Evolutionary conservation across 768 basidiomycete genomes (phyloP).

Genomic region (Tubosaeta brunneosetosa): DNA sequence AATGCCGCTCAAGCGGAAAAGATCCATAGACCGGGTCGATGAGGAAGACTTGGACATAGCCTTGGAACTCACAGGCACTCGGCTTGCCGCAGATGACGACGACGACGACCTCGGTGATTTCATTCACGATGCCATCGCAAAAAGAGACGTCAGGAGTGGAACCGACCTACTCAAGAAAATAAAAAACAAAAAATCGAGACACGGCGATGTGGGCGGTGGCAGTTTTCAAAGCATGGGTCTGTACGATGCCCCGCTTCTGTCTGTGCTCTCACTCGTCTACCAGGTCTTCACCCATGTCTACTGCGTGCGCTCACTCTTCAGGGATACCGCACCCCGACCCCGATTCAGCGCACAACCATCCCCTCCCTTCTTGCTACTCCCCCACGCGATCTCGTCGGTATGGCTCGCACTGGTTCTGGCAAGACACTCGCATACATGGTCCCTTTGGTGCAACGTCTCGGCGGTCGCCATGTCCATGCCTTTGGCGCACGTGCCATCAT

Average conservation of each 20-base stretch:
- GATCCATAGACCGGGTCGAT: conserved; percentile 14
- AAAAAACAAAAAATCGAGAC: conserved; percentile 67
- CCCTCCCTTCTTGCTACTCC: conserved; percentile 80
- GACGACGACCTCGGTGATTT: conserved; percentile 62
- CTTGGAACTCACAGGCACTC: conserved; percentile 51
- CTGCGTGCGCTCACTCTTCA: conserved; percentile 85
- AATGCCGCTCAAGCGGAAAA: conserved; percentile 32
- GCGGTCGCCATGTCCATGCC: conserved; percentile 69
- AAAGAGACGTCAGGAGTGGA: conserved; percentile 69
- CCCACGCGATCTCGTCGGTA: conserved; percentile 90
- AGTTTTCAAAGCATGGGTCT: conserved; percentile 96
- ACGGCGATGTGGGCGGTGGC: conserved; percentile 84
- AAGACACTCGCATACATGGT: conserved; percentile 96
- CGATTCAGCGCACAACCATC: conserved; percentile 89
- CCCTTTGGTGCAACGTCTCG: conserved; percentile 82
- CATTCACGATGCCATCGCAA: conserved; percentile 64
- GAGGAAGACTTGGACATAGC: conserved; percentile 63
- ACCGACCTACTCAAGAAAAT: conserved; percentile 72
- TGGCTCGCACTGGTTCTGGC: conserved; percentile 97
- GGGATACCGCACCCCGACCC: conserved; percentile 92
- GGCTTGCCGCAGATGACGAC: conserved; percentile 14
- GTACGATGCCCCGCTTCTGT: conserved; percentile 23
- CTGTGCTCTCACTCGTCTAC: neutral
- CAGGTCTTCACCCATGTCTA: conserved; percentile 79
- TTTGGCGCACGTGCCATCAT: conserved; percentile 88